phyloP scores from a whole-genome alignment of 768 basidiomycete genomes.

The Xanthoconium stramineum region DNA sequence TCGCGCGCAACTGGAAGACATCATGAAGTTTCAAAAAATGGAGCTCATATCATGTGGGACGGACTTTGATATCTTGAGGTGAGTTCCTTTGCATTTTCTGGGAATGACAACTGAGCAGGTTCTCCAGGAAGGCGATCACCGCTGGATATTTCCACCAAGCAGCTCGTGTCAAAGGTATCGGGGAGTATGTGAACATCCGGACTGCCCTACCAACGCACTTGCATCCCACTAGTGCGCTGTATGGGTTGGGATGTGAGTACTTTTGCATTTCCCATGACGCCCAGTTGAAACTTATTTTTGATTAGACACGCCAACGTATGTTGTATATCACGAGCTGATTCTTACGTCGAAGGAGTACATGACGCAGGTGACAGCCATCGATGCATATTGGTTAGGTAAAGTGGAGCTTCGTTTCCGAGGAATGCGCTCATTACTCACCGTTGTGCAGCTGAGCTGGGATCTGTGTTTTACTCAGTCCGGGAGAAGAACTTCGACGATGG shows the following conservation, averaged over 20 bases:
- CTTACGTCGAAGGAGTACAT: conserved; percentile 96
- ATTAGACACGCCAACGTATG: conserved; percentile 90
- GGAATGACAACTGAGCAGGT: background rate
- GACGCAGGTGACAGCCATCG: conserved; percentile 98
- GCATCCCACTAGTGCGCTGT: conserved; percentile 95
- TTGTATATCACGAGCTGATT: conserved; percentile 95
- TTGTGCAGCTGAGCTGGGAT: conserved; percentile 80
- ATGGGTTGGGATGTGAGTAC: conserved; percentile 87
- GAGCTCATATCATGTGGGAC: conserved; percentile 87
- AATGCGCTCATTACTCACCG: conserved; percentile 1
- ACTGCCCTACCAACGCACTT: conserved; percentile 93
- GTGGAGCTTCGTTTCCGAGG: background rate
- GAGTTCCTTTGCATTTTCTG: conserved; percentile 12
- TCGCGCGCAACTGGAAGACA: conserved; percentile 92
- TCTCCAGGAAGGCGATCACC: conserved; percentile 85
- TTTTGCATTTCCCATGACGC: background rate
- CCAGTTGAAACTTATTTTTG: background rate
- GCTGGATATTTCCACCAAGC: conserved; percentile 99
- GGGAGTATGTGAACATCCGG: conserved; percentile 96
- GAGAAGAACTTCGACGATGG: conserved; percentile 97
- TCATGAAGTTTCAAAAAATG: conserved; percentile 99
- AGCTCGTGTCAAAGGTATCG: conserved; percentile 96
- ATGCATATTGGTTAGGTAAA: conserved; percentile 95
- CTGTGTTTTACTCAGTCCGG: conserved; percentile 95
- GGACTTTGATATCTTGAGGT: conserved; percentile 89